Conservation (phyloP, 1,139 yeast species). For the Citeromyces hawaiiensis region DNA sequence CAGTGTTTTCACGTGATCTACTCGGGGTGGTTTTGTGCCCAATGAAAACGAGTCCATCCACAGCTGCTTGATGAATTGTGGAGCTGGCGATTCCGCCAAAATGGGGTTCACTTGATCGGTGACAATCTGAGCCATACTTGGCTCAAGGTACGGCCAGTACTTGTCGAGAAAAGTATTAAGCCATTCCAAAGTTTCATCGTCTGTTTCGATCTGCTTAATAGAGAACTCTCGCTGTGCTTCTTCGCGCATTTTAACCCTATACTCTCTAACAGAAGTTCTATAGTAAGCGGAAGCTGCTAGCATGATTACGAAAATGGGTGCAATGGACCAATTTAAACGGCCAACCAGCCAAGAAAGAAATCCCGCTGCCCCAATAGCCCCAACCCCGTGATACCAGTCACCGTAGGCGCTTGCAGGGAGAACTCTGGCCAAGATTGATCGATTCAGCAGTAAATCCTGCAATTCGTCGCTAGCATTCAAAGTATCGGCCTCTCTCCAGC, state of each 20-base stretch:
- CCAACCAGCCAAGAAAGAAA: slow-evolving; percentile 71
- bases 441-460: slow-evolving; percentile 47
- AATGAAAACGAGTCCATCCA: slow-evolving; percentile 84
- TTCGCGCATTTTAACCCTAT: slow-evolving; percentile 63
- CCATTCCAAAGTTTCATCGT: slow-evolving; percentile 94
- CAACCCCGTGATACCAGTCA: slow-evolving; percentile 92
- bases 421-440: slow-evolving; percentile 55
- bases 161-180: slow-evolving; percentile 74
- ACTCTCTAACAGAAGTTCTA: slow-evolving; percentile 71
- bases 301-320: slow-evolving; percentile 67
- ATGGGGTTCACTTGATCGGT: slow-evolving; percentile 78
- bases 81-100: slow-evolving; percentile 56
- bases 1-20: slow-evolving; percentile 79
- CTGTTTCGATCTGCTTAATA: slow-evolving; percentile 68
- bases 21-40: slow-evolving; percentile 91
- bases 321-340: slow-evolving; percentile 60
- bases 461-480: slow-evolving; percentile 60
- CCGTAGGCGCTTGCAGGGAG: slow-evolving; percentile 70
- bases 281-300: slow-evolving; percentile 51
- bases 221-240: slow-evolving; percentile 79
- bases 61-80: slow-evolving; percentile 67
- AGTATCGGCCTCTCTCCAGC: slow-evolving; percentile 60
- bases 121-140: slow-evolving; percentile 76
- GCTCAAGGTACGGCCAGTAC: slow-evolving; percentile 87
- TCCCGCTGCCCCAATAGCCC: slow-evolving; percentile 49